A percentile compares a stretch with the other conserved stretches of the same genome.
phyloP scores from a whole-genome alignment of 2,329 filamentous ascomycete species.

The Bipolaris gigantea region DNA sequence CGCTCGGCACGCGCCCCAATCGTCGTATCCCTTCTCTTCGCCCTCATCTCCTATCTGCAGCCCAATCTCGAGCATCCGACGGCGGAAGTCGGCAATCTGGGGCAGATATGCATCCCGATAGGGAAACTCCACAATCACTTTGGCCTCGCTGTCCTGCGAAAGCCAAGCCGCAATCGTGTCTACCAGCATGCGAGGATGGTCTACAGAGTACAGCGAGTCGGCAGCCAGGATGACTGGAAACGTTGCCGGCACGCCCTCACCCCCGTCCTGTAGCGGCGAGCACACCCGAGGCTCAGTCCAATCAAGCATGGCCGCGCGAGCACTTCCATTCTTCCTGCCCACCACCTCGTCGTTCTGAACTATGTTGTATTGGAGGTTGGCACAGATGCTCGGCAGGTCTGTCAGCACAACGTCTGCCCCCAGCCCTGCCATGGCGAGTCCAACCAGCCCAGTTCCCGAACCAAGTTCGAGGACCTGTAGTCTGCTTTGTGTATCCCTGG shows the following conservation, averaged over 20 bases:
- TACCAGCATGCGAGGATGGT: conserved; percentile 75
- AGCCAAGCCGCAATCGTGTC: conserved; percentile 71
- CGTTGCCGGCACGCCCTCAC: conserved; percentile 18
- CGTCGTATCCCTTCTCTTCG: conserved; percentile 68
- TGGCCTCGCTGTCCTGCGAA: conserved; percentile 56
- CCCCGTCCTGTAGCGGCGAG: conserved; percentile 16
- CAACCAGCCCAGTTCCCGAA: conserved; percentile 87
- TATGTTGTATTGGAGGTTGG: conserved; percentile 77
- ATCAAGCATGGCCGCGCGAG: conserved; percentile 69
- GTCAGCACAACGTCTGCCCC: conserved; percentile 70
- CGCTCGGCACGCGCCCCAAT: conserved; percentile 61
- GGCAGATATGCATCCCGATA: conserved; percentile 69
- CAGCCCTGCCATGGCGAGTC: conserved; percentile 79
- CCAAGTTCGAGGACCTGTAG: conserved; percentile 72
- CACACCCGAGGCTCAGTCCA: conserved; percentile 66
- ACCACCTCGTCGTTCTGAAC: conserved; percentile 64
- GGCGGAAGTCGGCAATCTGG: conserved; percentile 65
- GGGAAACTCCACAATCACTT: conserved; percentile 79
- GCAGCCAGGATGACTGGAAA: conserved; percentile 73
- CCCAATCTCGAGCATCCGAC: conserved; percentile 60
- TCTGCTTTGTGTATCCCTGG: background rate
- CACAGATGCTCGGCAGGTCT: conserved; percentile 80
- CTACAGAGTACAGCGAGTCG: conserved; percentile 83
- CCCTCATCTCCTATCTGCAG: conserved; percentile 62
- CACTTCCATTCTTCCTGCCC: conserved; percentile 56